Evolutionary conservation across 176 grass and related monocot genomes (phyloP).

Genomic region (Oryza rufipogon): DNA sequence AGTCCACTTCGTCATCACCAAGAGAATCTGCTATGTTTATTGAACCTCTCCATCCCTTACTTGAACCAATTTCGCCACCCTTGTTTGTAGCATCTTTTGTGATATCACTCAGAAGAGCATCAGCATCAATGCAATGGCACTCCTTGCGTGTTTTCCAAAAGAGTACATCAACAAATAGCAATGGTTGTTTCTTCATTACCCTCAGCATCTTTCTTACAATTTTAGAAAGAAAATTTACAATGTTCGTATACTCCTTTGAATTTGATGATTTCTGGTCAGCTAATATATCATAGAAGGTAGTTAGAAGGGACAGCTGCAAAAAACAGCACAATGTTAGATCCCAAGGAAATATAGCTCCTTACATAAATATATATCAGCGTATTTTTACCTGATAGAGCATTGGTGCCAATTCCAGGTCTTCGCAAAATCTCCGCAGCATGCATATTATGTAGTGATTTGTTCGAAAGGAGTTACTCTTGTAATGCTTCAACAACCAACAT

Average conservation of each 20-base stretch:
- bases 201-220: slow-evolving; percentile 88
- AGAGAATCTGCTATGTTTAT: slow-evolving; percentile 95
- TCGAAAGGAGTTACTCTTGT: slow-evolving; percentile 81
- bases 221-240: slow-evolving; percentile 92
- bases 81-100: slow-evolving; percentile 58
- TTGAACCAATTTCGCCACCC: slow-evolving; percentile 48
- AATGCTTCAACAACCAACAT: slow-evolving; percentile 92
- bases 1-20: slow-evolving; percentile 92
- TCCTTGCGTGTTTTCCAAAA: slow-evolving; percentile 97
- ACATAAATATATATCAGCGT: slow-evolving; percentile 18
- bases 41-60: slow-evolving; percentile 43
- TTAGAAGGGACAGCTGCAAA: slow-evolving; percentile 89
- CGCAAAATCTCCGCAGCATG: slow-evolving; percentile 90
- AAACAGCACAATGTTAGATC: slow-evolving; percentile 32
- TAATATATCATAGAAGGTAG: slow-evolving; percentile 84
- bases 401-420: slow-evolving; percentile 84
- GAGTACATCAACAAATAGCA: slow-evolving; percentile 90
- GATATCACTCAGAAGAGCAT: slow-evolving; percentile 61
- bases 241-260: slow-evolving; percentile 75
- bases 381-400: slow-evolving; percentile 95
- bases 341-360: slow-evolving; percentile 17
- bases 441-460: slow-evolving; percentile 96
- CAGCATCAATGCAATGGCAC: slow-evolving; percentile 83
- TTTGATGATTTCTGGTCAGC: slow-evolving; percentile 68
- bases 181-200: slow-evolving; percentile 76